Base-by-base conservation (phyloP, 176 grass and related monocot genomes). In the Bonia amplexicaulis region DNA sequence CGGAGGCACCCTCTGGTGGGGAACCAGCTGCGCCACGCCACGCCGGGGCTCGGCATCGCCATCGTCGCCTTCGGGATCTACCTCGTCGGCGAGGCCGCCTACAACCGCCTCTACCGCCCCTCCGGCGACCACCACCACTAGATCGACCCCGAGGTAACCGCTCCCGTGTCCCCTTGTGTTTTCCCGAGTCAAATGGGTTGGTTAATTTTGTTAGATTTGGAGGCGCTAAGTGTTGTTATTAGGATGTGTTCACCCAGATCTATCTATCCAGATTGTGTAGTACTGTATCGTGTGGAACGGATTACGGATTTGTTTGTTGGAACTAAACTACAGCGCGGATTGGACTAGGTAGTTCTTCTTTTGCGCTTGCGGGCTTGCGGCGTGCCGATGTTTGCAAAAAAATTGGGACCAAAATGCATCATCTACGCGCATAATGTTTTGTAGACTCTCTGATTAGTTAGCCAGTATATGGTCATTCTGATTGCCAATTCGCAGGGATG, bases 21-120 rank as follows among this genome's bases (percentile, higher is more conserved):
- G 58, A 95, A 98, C 86, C 90, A 98, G 80, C 53, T 98, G 74
- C 96, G 96, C 84, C 83, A 90, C 27, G 91, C 96, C 37, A 85
- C 86, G 1, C 96, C 93, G 7, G 96, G 96, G 44, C 89, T 98
- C 75, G 96, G 96, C 81, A 98, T 93, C 83, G 93, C 93, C 47
- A 87, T 98, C 81, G 93, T 98, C 89, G 93, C 96, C 68, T 98
- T 95, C 70, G 96, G 96, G 67, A 85, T 98, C 90, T 98, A 98
- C 89, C 81, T 98, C 78, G 91, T 89, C 57, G 91, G 89, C n/a
- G 96, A 98, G 85, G 85, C 91, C 39, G 86, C 91, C 85, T 98
- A 95, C 91, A 95, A 93, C 86, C 89, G 74, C 69, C 39, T 98
- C 73, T 66, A 77, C 80, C 83, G 80, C 51, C 67, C 91, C 27